Base-by-base conservation (phyloP, 345 rosid species). In the Ailanthus altissimus region DNA sequence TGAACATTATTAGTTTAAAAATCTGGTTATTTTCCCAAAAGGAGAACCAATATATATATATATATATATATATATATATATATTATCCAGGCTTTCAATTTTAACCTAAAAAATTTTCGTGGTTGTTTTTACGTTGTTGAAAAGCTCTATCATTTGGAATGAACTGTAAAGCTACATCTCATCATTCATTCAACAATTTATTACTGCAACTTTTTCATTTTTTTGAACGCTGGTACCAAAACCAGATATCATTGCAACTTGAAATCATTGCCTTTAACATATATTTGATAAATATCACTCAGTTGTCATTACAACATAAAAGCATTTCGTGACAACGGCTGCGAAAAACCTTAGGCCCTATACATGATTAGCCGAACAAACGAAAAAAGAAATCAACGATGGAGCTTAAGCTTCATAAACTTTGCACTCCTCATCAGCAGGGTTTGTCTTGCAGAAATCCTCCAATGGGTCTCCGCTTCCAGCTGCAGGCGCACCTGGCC, bases 401-500 rank as follows among this genome's bases (percentile, higher is more conserved):
- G 38, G 38, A 54, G 68, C 6, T 49, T 80, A 89, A 69, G 87
- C 87, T 80, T 95, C 99, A 76, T 82, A 95, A 72, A 95, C 98
- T 86, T 95, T 95, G 97, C 99, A 92, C 74, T 95, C 99, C 75
- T 90, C 84, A 8, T 85, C 97, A 2, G 94, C 91, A 11, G 99
- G 99, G 78, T 88, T 95, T 65, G 90, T 86, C 92, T 92, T 0
- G 89, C 99, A 95, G 90, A 81, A 93, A 58, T 95, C 99, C 68
- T 95, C 99, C 93, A 93, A 80, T 6, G 99, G 94, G 79, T 92
- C 99, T 78, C 91, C 96, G 47, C 94, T 93, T 69, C 96, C 98
- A 9, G 73, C 77, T 42, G 83, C 82, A 10, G 78, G 57, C 15
- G 32, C 80, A 16, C 98, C 98, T 5, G 97, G 98, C 99, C 99